Conservation (phyloP, 192 early-diverging fungal species). For the Rhizoclosmatium globosum region DNA sequence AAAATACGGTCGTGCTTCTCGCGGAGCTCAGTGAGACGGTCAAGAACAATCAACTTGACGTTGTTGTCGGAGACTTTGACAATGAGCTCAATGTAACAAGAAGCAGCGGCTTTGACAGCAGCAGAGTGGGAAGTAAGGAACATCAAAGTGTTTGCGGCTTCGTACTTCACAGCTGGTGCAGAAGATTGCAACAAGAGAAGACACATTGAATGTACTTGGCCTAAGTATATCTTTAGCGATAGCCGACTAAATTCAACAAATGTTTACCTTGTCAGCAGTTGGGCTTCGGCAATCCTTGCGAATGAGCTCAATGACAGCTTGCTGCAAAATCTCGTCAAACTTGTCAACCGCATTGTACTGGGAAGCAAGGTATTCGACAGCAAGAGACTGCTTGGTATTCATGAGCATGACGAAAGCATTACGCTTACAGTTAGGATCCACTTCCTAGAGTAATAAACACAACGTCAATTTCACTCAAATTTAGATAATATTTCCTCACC, state of each 20-base stretch:
- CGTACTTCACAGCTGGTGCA: constrained; percentile 94
- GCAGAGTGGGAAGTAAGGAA: constrained; percentile 85
- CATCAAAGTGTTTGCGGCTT: constrained; percentile 94
- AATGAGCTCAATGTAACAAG: constrained; percentile 90
- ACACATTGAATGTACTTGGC: constrained; percentile 93
- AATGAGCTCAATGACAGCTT: constrained; percentile 93
- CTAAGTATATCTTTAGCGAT: constrained; percentile 43
- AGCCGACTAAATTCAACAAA: neutral
- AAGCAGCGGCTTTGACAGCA: constrained; percentile 92
- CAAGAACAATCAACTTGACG: constrained; percentile 95
- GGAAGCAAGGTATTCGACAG: constrained; percentile 85
- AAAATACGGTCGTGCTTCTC: constrained; percentile 88
- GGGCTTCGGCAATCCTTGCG: constrained; percentile 88
- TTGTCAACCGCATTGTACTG: constrained; percentile 75
- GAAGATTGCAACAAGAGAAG: constrained; percentile 83
- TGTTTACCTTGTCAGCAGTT: constrained; percentile 78
- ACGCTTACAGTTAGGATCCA: constrained; percentile 90
- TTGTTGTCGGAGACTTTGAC: constrained; percentile 97
- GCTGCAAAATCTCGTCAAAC: constrained; percentile 93
- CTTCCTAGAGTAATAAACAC: constrained; percentile 66
- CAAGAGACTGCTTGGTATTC: constrained; percentile 75
- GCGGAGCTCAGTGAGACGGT: constrained; percentile 87
- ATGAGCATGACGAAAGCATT: constrained; percentile 95
- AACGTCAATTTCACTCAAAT: neutral
- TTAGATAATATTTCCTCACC: constrained; percentile 18